Conservation (phyloP, 179 eudicot species). For the Silene vulgaris region DNA sequence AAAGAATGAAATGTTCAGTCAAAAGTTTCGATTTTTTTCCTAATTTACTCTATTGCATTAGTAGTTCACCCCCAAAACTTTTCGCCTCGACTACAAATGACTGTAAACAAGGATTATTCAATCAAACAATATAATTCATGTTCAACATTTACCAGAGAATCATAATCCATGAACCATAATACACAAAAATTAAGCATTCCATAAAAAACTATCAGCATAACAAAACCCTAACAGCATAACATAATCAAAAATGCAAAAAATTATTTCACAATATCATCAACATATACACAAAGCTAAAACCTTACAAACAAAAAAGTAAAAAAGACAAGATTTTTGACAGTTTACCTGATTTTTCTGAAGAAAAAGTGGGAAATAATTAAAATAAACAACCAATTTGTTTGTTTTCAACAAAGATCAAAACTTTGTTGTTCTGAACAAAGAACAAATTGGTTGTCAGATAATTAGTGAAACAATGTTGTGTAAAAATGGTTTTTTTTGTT, state of each 20-base stretch:
- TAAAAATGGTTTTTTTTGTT: constrained; percentile 2
- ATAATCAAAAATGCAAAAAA: background rate
- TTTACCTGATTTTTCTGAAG: background rate
- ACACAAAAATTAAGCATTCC: too few species aligned
- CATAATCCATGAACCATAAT: too few species aligned
- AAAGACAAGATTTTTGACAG: constrained; percentile 4
- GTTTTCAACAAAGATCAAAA: constrained; percentile 4
- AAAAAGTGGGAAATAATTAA: background rate
- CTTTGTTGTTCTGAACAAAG: background rate
- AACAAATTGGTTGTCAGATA: background rate
- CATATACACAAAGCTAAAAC: background rate
- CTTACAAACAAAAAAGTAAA: background rate
- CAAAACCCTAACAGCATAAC: background rate
- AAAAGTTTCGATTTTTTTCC: too few species aligned
- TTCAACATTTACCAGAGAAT: too few species aligned
- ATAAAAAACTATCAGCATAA: too few species aligned
- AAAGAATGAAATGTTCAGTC: too few species aligned
- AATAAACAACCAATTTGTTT: background rate
- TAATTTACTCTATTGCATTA: too few species aligned
- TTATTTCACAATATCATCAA: too few species aligned
- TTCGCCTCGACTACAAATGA: too few species aligned
- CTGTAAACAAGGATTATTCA: too few species aligned
- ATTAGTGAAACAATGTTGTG: background rate
- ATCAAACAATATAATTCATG: too few species aligned
- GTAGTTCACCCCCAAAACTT: too few species aligned